A percentile compares a stretch with the other conserved stretches of the same genome.
These are phyloP conservation scores for Beauveria rudraprayagi DNA, from an alignment of 2,329 filamentous ascomycete genomes.

Conservation along the genomic window DNA sequence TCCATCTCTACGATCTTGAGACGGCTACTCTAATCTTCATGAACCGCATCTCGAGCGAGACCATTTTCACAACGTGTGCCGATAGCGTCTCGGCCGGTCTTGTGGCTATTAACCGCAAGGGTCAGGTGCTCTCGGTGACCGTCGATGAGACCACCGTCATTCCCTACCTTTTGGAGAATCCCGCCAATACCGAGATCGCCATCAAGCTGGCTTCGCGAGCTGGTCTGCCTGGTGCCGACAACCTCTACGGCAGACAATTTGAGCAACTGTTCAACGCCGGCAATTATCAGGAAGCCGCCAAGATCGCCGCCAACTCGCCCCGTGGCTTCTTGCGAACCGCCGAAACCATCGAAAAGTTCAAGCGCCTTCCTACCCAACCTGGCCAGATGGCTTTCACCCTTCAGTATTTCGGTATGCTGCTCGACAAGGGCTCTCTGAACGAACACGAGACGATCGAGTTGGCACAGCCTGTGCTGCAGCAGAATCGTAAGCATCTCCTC, in stretches of 20 bases:
- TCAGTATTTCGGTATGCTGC: conserved; percentile 94
- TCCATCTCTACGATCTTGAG: conserved; percentile 96
- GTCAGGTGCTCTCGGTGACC: conserved; percentile 88
- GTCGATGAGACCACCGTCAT: conserved; percentile 89
- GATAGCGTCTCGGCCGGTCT: conserved; percentile 82
- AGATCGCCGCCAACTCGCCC: conserved; percentile 93
- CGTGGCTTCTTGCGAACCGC: conserved; percentile 89
- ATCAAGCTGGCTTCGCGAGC: conserved; percentile 94
- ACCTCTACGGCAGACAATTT: conserved; percentile 87
- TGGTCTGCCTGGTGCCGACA: conserved; percentile 87
- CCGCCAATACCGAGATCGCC: conserved; percentile 84
- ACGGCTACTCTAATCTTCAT: conserved; percentile 95
- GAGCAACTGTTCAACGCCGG: conserved; percentile 75
- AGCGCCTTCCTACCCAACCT: conserved; percentile 69
- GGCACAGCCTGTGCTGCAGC: conserved; percentile 81
- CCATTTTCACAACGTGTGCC: conserved; percentile 88
- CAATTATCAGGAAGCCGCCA: conserved; percentile 82
- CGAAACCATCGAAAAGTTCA: conserved; percentile 94
- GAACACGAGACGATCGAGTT: conserved; percentile 90
- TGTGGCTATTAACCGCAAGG: conserved; percentile 93
- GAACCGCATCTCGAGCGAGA: conserved; percentile 99
- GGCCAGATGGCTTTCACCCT: conserved; percentile 90
- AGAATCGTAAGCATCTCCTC: conserved; percentile 89
- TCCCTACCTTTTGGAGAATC: conserved; percentile 92
- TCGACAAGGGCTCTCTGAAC: conserved; percentile 92